Evolutionary conservation across 2,329 filamentous ascomycete genomes (phyloP), one percentile per base, ranked within the genome.

Genomic region (Amesomyces nigricolor): DNA sequence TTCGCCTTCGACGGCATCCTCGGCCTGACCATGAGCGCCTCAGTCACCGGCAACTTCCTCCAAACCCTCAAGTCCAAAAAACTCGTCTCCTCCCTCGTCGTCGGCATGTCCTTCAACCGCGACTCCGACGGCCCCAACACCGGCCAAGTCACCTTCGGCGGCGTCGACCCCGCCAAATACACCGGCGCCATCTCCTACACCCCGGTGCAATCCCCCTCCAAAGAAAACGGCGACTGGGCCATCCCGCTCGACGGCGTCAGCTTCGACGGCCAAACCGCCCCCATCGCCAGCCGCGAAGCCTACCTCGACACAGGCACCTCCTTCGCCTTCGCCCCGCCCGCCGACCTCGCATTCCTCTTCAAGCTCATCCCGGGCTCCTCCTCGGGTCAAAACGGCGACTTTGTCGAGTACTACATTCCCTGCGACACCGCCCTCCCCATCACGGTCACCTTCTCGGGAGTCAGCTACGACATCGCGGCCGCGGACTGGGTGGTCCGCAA

Each of bases 1-100:
- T 95, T 92, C 64, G 87, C 89, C 1, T 91, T 95, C 70, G 91
- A 96, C 68, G 91, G 91, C 22, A 95, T 96, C 47, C 73, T 96
- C 2, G 91, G 90, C 4, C 73, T 95, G 22, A 87, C 88, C 14
- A 83, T 85, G 63, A 79, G 78, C 58, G 73, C 76, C 10, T 79
- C 79, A 2, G 75, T 73, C 37, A 78, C 79, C 5, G 80, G 87
- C 17, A 88, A 84, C 44, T 85, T 94, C 63, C 76, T 94, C 67
- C 75, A 86, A 39, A 73, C 78, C 2, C 71, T 95, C 44, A 73
- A 75, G 14, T 65, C 78, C 1, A 75, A 79, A n/a, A 76, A 79
- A 19, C 64, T 80, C 17, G 73, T 94, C 43, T 63, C 72, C 13
- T 66, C 80, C 5, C 90, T 88, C 66, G 69, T 92, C 17, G 85